Evolutionary conservation across 257 asterid species (phyloP).

Genomic region (Voacanga thouarsii): DNA sequence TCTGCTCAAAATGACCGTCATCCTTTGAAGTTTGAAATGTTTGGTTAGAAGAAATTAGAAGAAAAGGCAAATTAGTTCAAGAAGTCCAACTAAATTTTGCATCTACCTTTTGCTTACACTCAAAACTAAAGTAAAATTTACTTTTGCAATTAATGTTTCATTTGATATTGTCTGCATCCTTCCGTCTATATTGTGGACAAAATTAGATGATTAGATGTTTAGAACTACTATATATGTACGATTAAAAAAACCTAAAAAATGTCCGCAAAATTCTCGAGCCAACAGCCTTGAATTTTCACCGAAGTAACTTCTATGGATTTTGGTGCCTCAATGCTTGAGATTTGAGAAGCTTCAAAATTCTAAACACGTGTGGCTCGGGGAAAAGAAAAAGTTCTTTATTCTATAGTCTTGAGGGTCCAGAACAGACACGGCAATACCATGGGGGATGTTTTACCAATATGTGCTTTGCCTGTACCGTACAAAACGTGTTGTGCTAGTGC

Average conservation of each 20-base stretch:
- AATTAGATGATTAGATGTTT: not conserved
- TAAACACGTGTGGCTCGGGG: constrained; percentile 22
- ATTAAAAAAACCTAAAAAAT: not conserved
- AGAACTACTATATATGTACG: not conserved
- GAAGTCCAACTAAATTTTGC: too few relatives aligned
- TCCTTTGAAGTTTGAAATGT: too few relatives aligned
- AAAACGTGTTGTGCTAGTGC: not conserved
- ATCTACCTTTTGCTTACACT: too few relatives aligned
- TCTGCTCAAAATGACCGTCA: not conserved
- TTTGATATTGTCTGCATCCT: too few relatives aligned
- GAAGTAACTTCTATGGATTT: constrained; percentile 5
- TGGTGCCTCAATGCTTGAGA: constrained; percentile 18
- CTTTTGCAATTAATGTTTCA: too few relatives aligned
- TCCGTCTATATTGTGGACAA: not conserved
- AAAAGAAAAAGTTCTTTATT: constrained; percentile 11
- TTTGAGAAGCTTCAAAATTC: constrained; percentile 15
- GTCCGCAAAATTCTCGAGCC: constrained; percentile 22
- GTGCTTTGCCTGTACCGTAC: not conserved
- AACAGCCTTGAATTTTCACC: constrained; percentile 18
- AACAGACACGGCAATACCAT: not conserved
- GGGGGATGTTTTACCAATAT: not conserved
- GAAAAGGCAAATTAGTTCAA: too few relatives aligned
- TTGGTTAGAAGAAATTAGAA: not conserved
- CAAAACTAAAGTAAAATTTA: too few relatives aligned
- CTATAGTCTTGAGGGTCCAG: not conserved